Percentiles rank a stretch among this genome's conserved stretches.
phyloP scores from a whole-genome alignment of 2,329 filamentous ascomycete species.

The Ceratocystiopsis minuta region DNA sequence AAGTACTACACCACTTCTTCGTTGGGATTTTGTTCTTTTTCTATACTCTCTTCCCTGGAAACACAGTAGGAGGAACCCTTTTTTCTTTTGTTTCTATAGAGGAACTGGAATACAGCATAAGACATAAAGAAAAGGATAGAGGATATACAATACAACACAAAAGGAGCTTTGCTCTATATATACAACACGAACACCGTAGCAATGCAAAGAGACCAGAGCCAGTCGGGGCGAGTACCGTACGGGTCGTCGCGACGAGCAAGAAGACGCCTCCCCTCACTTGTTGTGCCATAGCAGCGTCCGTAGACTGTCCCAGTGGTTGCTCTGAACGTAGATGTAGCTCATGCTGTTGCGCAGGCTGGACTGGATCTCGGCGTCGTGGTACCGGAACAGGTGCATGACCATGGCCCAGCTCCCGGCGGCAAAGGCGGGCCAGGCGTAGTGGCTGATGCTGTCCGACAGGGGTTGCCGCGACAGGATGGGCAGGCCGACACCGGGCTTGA shows the following conservation, averaged over 20 bases:
- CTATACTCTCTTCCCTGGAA: background rate
- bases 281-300: constrained; percentile 79
- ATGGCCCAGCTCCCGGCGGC: constrained; percentile 77
- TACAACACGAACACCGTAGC: no score
- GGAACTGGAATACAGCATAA: background rate
- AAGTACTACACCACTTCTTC: no score
- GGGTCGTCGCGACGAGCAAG: no score
- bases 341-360: constrained; percentile 84
- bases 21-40: background rate
- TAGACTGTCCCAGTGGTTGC: constrained; percentile 75
- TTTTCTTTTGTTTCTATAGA: background rate
- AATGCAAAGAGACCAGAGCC: background rate
- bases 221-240: background rate
- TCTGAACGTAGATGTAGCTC: constrained; percentile 89
- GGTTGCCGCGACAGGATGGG: constrained; percentile 30
- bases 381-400: constrained; percentile 91
- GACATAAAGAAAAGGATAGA: constrained; percentile 1
- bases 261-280: constrained; percentile 23
- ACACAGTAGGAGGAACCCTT: background rate
- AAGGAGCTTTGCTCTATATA: background rate
- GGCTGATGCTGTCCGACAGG: constrained; percentile 31
- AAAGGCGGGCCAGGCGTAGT: constrained; percentile 83
- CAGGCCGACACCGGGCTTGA: constrained; percentile 43
- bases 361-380: constrained; percentile 83
- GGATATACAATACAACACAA: background rate